A percentile compares a stretch with the other conserved stretches of the same genome.
Conservation (phyloP, 495 filamentous ascomycete species). For the Astrocystis sublimbata region DNA sequence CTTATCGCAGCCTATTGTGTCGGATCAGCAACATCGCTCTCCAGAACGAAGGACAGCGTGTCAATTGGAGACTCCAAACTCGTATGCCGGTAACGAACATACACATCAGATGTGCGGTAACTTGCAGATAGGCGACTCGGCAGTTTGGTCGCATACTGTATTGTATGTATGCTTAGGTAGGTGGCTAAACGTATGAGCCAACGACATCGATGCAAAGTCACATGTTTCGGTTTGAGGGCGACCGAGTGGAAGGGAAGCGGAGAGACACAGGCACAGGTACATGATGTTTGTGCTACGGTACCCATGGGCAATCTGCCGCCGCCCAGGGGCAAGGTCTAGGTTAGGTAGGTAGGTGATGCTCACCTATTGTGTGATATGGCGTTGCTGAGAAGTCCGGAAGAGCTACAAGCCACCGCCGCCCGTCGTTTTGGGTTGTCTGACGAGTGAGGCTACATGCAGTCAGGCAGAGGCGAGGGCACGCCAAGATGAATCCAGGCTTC, state of each 20-base stretch:
- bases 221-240: conserved; percentile 13
- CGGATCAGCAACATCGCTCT: background rate
- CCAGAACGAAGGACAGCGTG: background rate
- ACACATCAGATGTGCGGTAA: conserved; percentile 7
- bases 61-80: background rate
- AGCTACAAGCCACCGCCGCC: background rate
- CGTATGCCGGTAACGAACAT: conserved; percentile 11
- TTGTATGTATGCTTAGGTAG: no score
- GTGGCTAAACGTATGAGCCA: background rate
- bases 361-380: background rate
- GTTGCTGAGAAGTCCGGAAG: background rate
- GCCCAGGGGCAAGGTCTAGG: background rate
- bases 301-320: background rate
- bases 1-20: background rate
- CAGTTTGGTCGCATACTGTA: background rate
- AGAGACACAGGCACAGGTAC: background rate
- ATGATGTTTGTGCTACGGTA: background rate
- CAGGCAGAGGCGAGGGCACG: background rate
- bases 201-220: conserved; percentile 17
- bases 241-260: conserved; percentile 6
- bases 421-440: background rate
- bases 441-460: background rate
- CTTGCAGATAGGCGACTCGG: background rate
- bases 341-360: background rate
- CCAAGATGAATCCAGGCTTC: background rate